Conservation (phyloP, 2,329 filamentous ascomycete species). For the Trichoderma simmonsii region DNA sequence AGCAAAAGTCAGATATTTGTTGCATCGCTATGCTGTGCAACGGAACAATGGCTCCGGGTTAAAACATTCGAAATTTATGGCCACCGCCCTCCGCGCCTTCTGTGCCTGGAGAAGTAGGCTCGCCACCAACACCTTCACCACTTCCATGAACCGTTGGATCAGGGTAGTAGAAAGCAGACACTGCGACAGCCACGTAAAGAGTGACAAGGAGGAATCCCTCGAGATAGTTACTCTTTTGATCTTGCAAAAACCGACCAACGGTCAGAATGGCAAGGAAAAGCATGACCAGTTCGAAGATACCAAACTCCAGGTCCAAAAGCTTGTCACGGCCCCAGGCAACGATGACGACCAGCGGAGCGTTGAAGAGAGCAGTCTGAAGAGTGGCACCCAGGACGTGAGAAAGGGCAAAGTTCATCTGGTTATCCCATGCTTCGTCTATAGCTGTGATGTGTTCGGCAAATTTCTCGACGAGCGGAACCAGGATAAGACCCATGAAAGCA, state of each 20-base stretch:
- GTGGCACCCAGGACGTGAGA: conserved; percentile 71
- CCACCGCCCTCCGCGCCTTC: neutral
- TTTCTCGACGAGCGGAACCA: conserved; percentile 67
- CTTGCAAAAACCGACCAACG: conserved; percentile 71
- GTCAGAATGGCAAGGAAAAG: conserved; percentile 72
- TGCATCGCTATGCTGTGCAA: neutral
- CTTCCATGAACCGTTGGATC: conserved; percentile 33
- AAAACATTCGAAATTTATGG: neutral
- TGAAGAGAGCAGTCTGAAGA: conserved; percentile 73
- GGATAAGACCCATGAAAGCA: conserved; percentile 51
- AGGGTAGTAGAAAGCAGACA: conserved; percentile 57
- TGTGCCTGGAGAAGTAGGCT: neutral
- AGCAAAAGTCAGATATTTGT: neutral
- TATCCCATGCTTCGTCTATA: conserved; percentile 64
- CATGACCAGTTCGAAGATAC: conserved; percentile 71
- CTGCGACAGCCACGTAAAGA: conserved; percentile 50
- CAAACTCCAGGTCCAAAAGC: conserved; percentile 68
- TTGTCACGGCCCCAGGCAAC: conserved; percentile 66
- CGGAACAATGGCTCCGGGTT: neutral
- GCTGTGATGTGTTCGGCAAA: conserved; percentile 67
- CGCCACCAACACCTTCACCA: neutral
- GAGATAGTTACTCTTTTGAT: conserved; percentile 72
- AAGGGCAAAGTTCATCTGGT: conserved; percentile 62
- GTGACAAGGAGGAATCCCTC: conserved; percentile 66
- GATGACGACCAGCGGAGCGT: conserved; percentile 68